Base-by-base conservation (phyloP, 805 yeast genomes). In the Torulaspora gathmanii region DNA sequence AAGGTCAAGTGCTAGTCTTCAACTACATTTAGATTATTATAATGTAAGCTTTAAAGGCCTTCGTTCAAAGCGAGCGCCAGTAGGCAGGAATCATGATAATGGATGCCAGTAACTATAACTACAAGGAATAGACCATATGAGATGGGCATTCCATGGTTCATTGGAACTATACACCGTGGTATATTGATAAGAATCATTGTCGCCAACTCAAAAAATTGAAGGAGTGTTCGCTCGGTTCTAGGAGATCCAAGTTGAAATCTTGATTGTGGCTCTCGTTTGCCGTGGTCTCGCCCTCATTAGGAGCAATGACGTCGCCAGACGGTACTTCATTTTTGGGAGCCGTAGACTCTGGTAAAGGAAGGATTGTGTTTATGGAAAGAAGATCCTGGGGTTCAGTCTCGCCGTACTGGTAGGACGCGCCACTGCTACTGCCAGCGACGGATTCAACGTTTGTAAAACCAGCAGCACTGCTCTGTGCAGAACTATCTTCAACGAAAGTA, bases 191-290 rank as follows among this genome's bases (percentile, higher is more conserved):
- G 11, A 22, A 7, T 39, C 17, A 27, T 39, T 47, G 55, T 34
- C 56, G 58, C 63, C 64, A 60, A 28, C 55, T 51, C 48, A 61
- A 44, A 25, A 58, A 54, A 38, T 57, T 55, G 47, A 61, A 52
- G 31, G 59, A 61, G 16, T 46, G 47, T 33, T 57, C 57, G 33
- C 50, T 50, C 10, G 44, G 36, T 13, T 55, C 60, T 26, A 56
- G 36, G 8, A 59, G 44, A 37, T 56, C 57, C 22, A 58, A 36
- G 30, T 55, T 50, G 41, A 50, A 55, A 17, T 45, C 54, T 19
- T 36, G 35, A 23, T 46, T 47, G 19, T 17, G 29, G 11, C 22
- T 19, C 15, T 29, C 43, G 23, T 17, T 20, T 15, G 28, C 33
- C 22, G 26, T 15, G 20, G 20, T 34, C 5, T 26, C 33, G 19